phyloP scores from a whole-genome alignment of 2,329 filamentous ascomycete species.

The Teratosphaeria zuluensis region DNA sequence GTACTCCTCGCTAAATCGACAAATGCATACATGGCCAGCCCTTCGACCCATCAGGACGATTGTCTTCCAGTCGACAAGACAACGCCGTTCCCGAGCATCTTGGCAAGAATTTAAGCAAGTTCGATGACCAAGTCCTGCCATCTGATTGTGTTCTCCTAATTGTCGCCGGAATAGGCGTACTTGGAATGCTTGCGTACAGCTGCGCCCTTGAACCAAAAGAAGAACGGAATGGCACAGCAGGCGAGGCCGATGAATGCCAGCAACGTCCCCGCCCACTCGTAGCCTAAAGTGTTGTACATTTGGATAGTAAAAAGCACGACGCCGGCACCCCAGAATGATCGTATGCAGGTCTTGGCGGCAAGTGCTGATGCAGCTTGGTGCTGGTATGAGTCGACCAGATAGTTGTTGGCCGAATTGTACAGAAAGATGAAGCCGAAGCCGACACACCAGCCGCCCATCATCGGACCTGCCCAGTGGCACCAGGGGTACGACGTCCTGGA shows the following conservation, averaged over 20 bases:
- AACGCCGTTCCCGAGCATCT: background rate
- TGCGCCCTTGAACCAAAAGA: conserved; percentile 72
- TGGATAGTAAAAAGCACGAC: conserved; percentile 30
- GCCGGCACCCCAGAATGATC: conserved; percentile 27
- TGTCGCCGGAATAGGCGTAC: conserved; percentile 58
- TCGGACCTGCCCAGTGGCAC: conserved; percentile 61
- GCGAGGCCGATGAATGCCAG: conserved; percentile 57
- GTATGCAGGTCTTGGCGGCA: conserved; percentile 30
- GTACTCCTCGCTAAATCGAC: background rate
- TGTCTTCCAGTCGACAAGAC: background rate
- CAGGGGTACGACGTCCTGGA: conserved; percentile 59
- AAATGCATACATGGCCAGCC: background rate
- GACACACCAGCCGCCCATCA: conserved; percentile 21
- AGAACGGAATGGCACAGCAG: conserved; percentile 73
- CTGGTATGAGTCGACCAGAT: conserved; percentile 53
- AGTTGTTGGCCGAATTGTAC: conserved; percentile 32
- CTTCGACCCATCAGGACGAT: too few species aligned
- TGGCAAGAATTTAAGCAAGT: background rate
- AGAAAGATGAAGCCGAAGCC: conserved; percentile 26
- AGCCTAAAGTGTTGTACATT: conserved; percentile 24
- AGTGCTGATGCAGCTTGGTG: conserved; percentile 57
- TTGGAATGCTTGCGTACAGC: conserved; percentile 58
- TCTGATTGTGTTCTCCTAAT: conserved; percentile 31
- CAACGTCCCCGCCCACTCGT: conserved; percentile 31
- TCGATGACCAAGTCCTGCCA: conserved; percentile 2